Evolutionary conservation across 1,284 basidiomycete genomes (phyloP), one percentile per base, ranked within the genome.

Genomic region (Microbotryum intermedium): DNA sequence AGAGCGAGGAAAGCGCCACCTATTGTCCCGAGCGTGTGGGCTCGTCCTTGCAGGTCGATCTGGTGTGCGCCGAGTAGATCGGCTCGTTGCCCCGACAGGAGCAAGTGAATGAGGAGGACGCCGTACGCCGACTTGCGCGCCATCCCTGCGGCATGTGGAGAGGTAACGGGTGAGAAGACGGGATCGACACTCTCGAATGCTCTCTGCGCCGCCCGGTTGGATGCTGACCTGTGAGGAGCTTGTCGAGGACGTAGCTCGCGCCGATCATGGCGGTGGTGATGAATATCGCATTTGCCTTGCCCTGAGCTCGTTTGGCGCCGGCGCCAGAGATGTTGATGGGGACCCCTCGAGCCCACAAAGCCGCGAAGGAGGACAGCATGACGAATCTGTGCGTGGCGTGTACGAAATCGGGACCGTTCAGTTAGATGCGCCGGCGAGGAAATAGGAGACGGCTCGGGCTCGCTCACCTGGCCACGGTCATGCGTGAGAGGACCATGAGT

Each of bases 261-360:
- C 47, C 51, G 28, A 69, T 42, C 47, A 67, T 61, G 3, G 56
- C 64, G 18, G 59, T 29, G n/a, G 69, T 65, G 49, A 69, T 61
- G 43, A 68, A 62, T n/a, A 68, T 59, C 6, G 69, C 61, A 43
- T 67, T 65, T 44, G 49, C 58, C 29, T 58, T 59, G 4, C 64
- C 66, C 34, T 57, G 52, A 2, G 61, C 60, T 46, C 57, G 62
- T 3, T 60, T 60, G n/a, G 61, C 59, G 39, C 57, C 56, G 1
- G 57, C 39, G 6, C 50, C 57, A 7, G 57, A 50, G 48, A 61
- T 21, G 0, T 39, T 10, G 9, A 59, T 9, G 0, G 66, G 66
- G 5, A 61, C 28, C 2, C 64, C 66, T 8, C 66, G 64, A 20
- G 61, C 46, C 66, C 66, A 68, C 0, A 68, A 29, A 4, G 64